Base-by-base conservation (phyloP, 495 filamentous ascomycete genomes). In the Aspergillus nidulans region DNA sequence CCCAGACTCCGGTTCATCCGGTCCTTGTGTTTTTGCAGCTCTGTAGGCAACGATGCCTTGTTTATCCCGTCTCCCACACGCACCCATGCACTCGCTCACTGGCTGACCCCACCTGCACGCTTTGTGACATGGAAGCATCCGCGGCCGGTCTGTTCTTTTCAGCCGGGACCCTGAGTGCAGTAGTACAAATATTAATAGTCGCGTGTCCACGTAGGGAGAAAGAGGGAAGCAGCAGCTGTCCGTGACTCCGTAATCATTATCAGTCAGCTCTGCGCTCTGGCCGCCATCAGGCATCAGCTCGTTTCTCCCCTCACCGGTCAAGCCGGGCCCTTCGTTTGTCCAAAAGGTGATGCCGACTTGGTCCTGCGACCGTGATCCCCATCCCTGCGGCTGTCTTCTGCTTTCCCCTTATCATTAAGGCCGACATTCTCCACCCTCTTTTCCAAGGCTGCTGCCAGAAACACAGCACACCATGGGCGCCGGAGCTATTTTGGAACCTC, bases 401-500 rank as follows among this genome's bases (percentile, higher is more conserved):
- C 15, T 46, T 10, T 6, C 8, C 32, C 36, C 13, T 16, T 38
- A 49, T 36, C 15, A 34, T 34, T 34, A 34, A 2, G 9, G 30
- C 24, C 39, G 21, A 28, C 26, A 15, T 34, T 20, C 30, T 49
- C 21, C 6, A 18, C 23, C 32, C 36, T 43, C 49, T n/a, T 40
- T 41, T 30, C 24, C 48, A 50, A 16, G 16, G 36, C 12, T 30
- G 16, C 23, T 13, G 2, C 3, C 10, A 51, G 18, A 23, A 26
- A 34, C 34, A 6, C 15, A 45, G 18, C 24, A 13, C 60, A 68
- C 25, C 54, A 81, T 81, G 79, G 81, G 81, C 10, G 72, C 62
- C 23, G 78, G 78, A 6, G 77, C 71, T 23, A 57, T 82, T 40
- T 57, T 81, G 30, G 81, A 84, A 53, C 81, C 81, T 12, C 63